Base-by-base conservation (phyloP, 768 basidiomycete genomes). In the Boletus tylopilopsis region DNA sequence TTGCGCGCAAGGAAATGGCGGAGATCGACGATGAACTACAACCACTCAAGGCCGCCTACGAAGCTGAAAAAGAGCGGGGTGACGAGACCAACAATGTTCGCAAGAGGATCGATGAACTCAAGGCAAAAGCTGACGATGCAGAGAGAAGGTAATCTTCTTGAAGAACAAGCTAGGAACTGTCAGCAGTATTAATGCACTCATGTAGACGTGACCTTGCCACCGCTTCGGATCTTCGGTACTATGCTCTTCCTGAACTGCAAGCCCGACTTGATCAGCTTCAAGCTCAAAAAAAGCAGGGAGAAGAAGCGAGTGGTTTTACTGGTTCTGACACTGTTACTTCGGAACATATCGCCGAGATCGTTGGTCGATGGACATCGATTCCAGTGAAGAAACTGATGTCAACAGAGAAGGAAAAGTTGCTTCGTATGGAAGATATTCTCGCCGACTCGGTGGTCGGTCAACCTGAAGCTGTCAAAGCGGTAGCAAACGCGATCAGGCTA, bases 341-440 rank as follows among this genome's bases (percentile, higher is more conserved):
- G 16, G 92, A 94, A 53, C 84, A 90, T 53, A 97, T 99, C 51
- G 91, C 93, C 16, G 90, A 94, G 64, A 94, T 98, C 54, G 92
- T 98, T 22, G 87, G 82, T 18, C 79, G 87, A 49, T 97, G 94
- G 94, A 95, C 93, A 4, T 84, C 83, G 36, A 90, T 98, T 48
- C 95, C 95, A 2, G 88, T 95, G 12, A 88, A 87, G 24, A 77
- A 87, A 19, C 73, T 96, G 33, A 78, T 92, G 73, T 86, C 87
- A n/a, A 82, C 88, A 2, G 90, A 98, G 72, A 86, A 84, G 68
- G 92, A 97, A 64, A 94, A 95, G 68, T 71, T 93, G 23, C 69
- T 93, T 34, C 73, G 76, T 61, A 83, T 98, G 86, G 95, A 98
- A 70, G 87, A 85, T 64, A 78, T 87, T 30, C 74, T 99, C 34